Base-by-base conservation (phyloP, 73 alveolate genomes). In the Symbiodinium pilosum region DNA sequence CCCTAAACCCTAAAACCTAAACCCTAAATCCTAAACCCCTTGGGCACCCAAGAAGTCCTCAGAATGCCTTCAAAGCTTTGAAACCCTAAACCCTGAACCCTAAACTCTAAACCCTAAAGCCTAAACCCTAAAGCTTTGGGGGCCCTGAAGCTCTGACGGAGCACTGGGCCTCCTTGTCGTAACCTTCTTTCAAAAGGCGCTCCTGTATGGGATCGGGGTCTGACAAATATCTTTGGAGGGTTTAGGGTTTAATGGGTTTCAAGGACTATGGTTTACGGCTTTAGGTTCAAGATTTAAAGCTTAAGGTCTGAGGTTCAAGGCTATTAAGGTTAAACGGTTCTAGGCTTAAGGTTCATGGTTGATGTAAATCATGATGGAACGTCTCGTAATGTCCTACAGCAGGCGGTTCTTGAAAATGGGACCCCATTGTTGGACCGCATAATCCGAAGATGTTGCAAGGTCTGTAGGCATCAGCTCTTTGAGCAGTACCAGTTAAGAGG, bases 151-250 rank as follows among this genome's bases (percentile, higher is more conserved):
- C n/a, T n/a, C 28, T 5, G 73, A 54, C n/a, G 73, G 73, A 30
- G 20, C 43, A n/a, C 38, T 32, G n/a, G 47, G 87, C 95, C 95
- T 88, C 95, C 32, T 32, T 30, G 73, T 88, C 95, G 36, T 88
- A 88, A 44, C 95, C 95, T 9, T 64, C 73, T 21, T 42, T 47
- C 30, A 56, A 32, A 32, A 88, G 95, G 34, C 95, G 34, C 20
- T 88, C 95, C 95, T 88, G 71, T 38, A 24, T 9, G 39, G 39
- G n/a, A n/a, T n/a, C n/a, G n/a, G n/a, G n/a, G n/a, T n/a, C n/a
- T n/a, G n/a, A n/a, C n/a, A n/a, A n/a, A n/a, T n/a, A n/a, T n/a
- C n/a, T n/a, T n/a, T n/a, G n/a, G 2, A 30, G 34, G 34, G 28
- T 54, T 51, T 2, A 51, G 68, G 68, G 68, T 51, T 51, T 16